These are phyloP conservation scores for Hibiscus mutabilis DNA, from an alignment of 345 rosid genomes.

Conservation along the genomic window DNA sequence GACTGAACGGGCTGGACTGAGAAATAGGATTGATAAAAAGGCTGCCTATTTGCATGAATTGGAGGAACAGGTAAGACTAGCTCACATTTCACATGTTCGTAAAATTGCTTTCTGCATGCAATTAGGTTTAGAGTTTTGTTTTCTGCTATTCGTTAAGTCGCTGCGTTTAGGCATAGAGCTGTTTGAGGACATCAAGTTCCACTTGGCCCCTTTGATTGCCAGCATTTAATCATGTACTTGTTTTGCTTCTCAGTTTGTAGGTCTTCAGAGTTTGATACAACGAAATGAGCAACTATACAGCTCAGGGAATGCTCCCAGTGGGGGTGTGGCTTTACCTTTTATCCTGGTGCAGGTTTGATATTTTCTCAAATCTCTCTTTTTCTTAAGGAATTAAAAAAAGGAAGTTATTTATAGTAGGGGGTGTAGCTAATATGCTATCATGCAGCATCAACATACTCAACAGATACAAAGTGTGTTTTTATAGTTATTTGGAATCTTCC, in stretches of 20 bases:
- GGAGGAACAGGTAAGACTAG: conserved; percentile 81
- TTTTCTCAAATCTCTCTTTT: neutral
- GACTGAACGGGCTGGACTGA: conserved; percentile 63
- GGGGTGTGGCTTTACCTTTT: conserved; percentile 93
- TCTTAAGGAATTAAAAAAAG: neutral
- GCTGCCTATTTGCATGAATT: conserved; percentile 78
- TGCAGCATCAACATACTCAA: neutral
- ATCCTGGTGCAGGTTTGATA: conserved; percentile 89
- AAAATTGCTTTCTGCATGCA: conserved; percentile 8
- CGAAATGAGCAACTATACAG: conserved; percentile 78
- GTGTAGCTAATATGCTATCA: neutral
- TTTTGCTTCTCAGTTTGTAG: conserved; percentile 51
- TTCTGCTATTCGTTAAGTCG: neutral
- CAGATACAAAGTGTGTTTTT: neutral
- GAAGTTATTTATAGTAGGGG: neutral
- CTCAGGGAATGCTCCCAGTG: conserved; percentile 74
- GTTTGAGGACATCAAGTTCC: neutral
- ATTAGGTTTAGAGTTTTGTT: neutral
- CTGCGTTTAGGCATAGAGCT: neutral
- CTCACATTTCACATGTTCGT: neutral
- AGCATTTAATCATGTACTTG: conserved; percentile 8
- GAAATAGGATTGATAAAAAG: conserved; percentile 86
- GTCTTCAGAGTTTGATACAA: conserved; percentile 79
- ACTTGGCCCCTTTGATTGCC: neutral
- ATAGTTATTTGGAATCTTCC: neutral